These are phyloP conservation scores for Xylariaceae sp. DNA, from an alignment of 2,329 filamentous ascomycete species.

Conservation along the genomic window DNA sequence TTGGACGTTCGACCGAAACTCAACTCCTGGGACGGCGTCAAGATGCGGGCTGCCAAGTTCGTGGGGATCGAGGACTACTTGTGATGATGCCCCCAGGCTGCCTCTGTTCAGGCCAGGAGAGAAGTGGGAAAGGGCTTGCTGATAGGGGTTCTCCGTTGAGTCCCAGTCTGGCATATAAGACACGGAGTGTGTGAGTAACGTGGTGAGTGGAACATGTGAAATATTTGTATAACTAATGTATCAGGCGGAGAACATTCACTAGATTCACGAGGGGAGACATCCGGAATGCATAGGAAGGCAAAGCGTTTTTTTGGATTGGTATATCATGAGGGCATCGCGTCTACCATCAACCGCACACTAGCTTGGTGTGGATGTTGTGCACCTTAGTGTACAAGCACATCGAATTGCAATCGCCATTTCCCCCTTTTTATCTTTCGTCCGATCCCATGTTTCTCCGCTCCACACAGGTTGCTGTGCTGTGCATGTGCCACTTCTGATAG, in stretches of 20 bases:
- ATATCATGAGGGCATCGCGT: conserved; percentile 13
- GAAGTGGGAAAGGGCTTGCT: background rate
- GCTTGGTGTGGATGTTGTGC: conserved; percentile 14
- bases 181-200: no score
- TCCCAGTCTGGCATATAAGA: background rate
- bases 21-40: conserved; percentile 64
- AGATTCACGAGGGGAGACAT: background rate
- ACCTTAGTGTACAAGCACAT: conserved; percentile 5
- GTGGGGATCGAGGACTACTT: conserved; percentile 43
- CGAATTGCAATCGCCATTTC: background rate
- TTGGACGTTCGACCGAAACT: conserved; percentile 66
- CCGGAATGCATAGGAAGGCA: conserved; percentile 8
- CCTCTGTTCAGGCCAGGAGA: background rate
- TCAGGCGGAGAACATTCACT: conserved; percentile 3
- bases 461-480: background rate
- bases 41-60: conserved; percentile 56
- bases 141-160: background rate
- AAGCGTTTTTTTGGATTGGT: conserved; percentile 13
- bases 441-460: conserved; percentile 24
- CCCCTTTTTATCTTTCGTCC: background rate
- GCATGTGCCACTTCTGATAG: conserved; percentile 14
- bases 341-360: conserved; percentile 5
- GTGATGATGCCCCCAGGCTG: background rate
- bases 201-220: no score
- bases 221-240: conserved; percentile 16